Evolutionary conservation across 2,329 filamentous ascomycete species (phyloP), one percentile per base, ranked within the genome.

Genomic region (Ophiostoma tasmaniense): DNA sequence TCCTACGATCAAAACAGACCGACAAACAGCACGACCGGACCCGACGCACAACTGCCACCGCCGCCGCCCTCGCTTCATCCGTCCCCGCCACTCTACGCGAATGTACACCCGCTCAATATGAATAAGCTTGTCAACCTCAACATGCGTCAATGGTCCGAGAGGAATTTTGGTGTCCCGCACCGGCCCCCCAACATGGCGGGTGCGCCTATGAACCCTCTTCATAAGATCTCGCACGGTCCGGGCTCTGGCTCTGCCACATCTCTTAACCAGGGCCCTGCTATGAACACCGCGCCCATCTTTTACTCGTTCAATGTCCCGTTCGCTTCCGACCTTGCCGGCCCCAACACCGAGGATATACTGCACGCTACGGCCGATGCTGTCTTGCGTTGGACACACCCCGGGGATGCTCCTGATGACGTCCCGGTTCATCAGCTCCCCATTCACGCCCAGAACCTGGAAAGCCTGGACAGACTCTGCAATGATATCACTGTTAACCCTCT

Each of bases 251-350:
- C 70, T 4, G 70, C 70, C 3, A 67, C 70, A 66, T 68, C 70
- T 2, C 33, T 72, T 4, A 81, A 85, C 70, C 82, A 87, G 72
- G 81, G 88, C 75, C 88, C 90, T 73, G 83, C 89, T 72, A 85
- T 89, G 76, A 90, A 94, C 77, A 90, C 93, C 77, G 84, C 89
- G 67, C 88, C 88, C 73, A 91, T 98, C 79, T 92, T 96, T 79
- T 90, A 97, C 78, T 94, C 92, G 73, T 98, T 99, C 88, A 98
- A 97, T 78, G 90, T 99, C 66, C 95, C 95, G 71, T 97, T 98
- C 80, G 89, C 93, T 74, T 96, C 92, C 73, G 94, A 94, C 75
- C 88, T 99, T 71, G 87, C 91, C 72, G 95, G 95, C 42, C 95
- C 95, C 72, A 93, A 98, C 76, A 90, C 90, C 74, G 93, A 97